Percentiles rank a stretch among this genome's conserved stretches.
Evolutionary conservation across 768 basidiomycete species (phyloP).

Genomic region (Gloeopeniophorella convolvens): DNA sequence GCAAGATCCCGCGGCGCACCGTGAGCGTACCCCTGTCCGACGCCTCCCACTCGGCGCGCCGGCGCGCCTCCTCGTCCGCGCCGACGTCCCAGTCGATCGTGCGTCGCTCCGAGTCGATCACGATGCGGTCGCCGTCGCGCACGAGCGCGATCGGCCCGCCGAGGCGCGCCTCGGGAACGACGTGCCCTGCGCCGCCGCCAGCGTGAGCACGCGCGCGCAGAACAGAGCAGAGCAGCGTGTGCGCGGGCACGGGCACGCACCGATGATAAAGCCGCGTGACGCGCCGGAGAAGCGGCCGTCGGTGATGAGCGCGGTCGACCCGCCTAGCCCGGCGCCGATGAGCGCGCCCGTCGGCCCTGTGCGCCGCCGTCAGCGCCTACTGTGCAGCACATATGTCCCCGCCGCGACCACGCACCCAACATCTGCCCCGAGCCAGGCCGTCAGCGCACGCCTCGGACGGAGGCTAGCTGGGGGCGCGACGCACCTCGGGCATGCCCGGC

Average conservation of each 20-base stretch:
- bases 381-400: too few relatives aligned
- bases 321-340: constrained; percentile 76
- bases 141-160: constrained; percentile 88
- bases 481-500: constrained; percentile 86
- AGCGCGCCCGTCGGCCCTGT: constrained; percentile 81
- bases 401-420: constrained; percentile 40
- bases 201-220: neutral
- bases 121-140: constrained; percentile 71
- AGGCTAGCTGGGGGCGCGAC: neutral
- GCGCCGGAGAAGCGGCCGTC: constrained; percentile 90
- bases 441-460: neutral
- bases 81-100: constrained; percentile 68
- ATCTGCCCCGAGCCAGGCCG: constrained; percentile 29
- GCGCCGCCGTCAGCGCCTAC: too few relatives aligned
- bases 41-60: constrained; percentile 63
- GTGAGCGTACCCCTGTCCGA: constrained; percentile 57
- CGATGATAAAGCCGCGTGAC: constrained; percentile 58
- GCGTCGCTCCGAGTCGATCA: constrained; percentile 62
- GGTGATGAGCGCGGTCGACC: constrained; percentile 75
- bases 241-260: constrained; percentile 24
- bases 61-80: constrained; percentile 54
- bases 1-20: constrained; percentile 67
- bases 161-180: constrained; percentile 59
- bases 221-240: neutral
- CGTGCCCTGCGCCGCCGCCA: constrained; percentile 41